A percentile compares a stretch with the other conserved stretches of the same genome.
phyloP scores from a whole-genome alignment of 306 rosid species.

The Arachis stenosperma region DNA sequence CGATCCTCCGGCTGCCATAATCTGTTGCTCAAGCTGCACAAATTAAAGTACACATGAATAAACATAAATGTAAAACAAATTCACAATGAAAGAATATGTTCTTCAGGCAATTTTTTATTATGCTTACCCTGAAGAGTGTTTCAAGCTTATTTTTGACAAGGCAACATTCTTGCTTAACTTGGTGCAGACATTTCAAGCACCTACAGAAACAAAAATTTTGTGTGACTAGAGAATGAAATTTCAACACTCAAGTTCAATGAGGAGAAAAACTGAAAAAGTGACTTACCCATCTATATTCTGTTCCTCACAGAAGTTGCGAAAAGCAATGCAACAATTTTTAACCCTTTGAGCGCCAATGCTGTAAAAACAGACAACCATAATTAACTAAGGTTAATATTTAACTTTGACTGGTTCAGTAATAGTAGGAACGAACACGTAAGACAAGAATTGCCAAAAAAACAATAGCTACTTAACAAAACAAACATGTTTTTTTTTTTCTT shows the following conservation, averaged over 20 bases:
- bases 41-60: slow-evolving; percentile 31
- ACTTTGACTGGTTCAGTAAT: background rate
- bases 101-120: background rate
- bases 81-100: slow-evolving; percentile 5
- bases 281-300: slow-evolving; percentile 84
- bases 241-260: background rate
- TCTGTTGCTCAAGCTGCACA: slow-evolving; percentile 92
- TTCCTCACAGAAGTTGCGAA: slow-evolving; percentile 84
- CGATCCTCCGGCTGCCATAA: slow-evolving; percentile 93
- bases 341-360: slow-evolving; percentile 95
- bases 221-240: slow-evolving; percentile 21
- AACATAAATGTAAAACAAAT: background rate
- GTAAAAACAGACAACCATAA: slow-evolving; percentile 21
- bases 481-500: slow-evolving; percentile 7
- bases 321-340: slow-evolving; percentile 76
- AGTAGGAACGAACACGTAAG: background rate
- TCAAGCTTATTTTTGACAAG: slow-evolving; percentile 87
- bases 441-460: background rate
- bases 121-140: slow-evolving; percentile 69
- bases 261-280: slow-evolving; percentile 34
- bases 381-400: slow-evolving; percentile 9
- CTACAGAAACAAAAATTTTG: slow-evolving; percentile 49
- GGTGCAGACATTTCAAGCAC: slow-evolving; percentile 81
- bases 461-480: background rate
- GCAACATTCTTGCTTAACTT: slow-evolving; percentile 81